phyloP scores from a whole-genome alignment of 192 early-diverging fungal species.

The Backusella australiensis region DNA sequence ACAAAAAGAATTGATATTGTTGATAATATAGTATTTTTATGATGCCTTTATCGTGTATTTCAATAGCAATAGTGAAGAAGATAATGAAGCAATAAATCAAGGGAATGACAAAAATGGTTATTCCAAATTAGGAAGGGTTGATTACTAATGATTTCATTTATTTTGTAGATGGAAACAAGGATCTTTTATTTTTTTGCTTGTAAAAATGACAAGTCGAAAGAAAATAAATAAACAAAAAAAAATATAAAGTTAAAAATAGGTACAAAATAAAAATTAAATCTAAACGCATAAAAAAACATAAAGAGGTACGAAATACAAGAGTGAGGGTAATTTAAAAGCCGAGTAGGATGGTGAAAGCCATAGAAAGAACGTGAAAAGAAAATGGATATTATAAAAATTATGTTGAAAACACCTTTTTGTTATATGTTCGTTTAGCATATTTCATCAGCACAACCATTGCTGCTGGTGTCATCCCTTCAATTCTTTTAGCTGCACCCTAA shows the following conservation, averaged over 20 bases:
- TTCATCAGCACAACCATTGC: conserved; percentile 68
- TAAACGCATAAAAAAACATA: not conserved
- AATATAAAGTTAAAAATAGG: not conserved
- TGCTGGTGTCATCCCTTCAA: conserved; percentile 79
- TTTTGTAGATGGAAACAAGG: not conserved
- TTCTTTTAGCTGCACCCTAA: conserved; percentile 72
- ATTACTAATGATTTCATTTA: not conserved
- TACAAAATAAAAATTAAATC: not conserved
- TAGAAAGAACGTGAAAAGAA: not conserved
- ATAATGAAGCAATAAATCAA: not conserved
- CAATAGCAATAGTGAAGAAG: not conserved
- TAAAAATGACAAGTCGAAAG: not conserved
- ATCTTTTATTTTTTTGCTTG: not conserved
- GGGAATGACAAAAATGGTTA: not conserved
- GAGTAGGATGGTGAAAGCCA: not conserved
- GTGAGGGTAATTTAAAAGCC: not conserved
- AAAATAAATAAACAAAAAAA: not conserved
- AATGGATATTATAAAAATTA: not conserved
- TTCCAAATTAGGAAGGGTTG: not conserved
- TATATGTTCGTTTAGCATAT: conserved; percentile 45
- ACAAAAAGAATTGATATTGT: not conserved
- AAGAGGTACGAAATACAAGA: too few relatives aligned
- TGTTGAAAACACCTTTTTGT: conserved; percentile 1
- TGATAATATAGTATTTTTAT: not conserved
- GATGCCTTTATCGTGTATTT: not conserved